Percentiles rank a stretch among this genome's conserved stretches.
These are phyloP conservation scores for Trametes cubensis DNA, from an alignment of 768 basidiomycete species.

Conservation along the genomic window DNA sequence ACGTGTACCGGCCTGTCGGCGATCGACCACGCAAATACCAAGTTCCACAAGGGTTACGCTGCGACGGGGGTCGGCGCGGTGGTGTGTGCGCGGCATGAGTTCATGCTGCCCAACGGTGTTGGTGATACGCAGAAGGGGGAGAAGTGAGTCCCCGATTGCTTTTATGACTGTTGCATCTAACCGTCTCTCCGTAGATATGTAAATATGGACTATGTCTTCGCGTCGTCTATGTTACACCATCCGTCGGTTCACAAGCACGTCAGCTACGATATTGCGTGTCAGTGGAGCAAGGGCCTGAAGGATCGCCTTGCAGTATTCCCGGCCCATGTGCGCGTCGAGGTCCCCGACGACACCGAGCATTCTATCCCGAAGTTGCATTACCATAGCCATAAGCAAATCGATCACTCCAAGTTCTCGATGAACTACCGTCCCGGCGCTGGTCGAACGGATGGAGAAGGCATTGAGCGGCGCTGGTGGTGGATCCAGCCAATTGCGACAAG, in stretches of 20 bases:
- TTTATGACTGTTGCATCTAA: too few relatives aligned
- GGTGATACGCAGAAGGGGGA: conserved; percentile 33
- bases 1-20: conserved; percentile 1
- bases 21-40: conserved; percentile 6
- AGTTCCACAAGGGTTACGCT: conserved; percentile 7
- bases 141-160: conserved; percentile 12
- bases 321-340: not conserved
- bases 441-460: conserved; percentile 29
- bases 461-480: conserved; percentile 10
- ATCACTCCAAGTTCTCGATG: conserved; percentile 34
- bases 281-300: conserved; percentile 9
- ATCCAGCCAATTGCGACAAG: conserved; percentile 17
- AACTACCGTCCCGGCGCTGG: conserved; percentile 27
- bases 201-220: conserved; percentile 31
- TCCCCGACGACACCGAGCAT: not conserved
- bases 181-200: conserved; percentile 17
- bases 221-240: not conserved
- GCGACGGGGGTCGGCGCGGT: conserved; percentile 26
- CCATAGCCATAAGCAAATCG: conserved; percentile 27
- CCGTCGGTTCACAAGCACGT: not conserved
- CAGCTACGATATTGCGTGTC: conserved; percentile 14
- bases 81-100: conserved; percentile 28
- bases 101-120: conserved; percentile 25
- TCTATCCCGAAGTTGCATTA: conserved; percentile 39
- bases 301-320: conserved; percentile 20